These are phyloP conservation scores for Aspergillus quadricinctus DNA, from an alignment of 2,329 filamentous ascomycete species.

Conservation along the genomic window DNA sequence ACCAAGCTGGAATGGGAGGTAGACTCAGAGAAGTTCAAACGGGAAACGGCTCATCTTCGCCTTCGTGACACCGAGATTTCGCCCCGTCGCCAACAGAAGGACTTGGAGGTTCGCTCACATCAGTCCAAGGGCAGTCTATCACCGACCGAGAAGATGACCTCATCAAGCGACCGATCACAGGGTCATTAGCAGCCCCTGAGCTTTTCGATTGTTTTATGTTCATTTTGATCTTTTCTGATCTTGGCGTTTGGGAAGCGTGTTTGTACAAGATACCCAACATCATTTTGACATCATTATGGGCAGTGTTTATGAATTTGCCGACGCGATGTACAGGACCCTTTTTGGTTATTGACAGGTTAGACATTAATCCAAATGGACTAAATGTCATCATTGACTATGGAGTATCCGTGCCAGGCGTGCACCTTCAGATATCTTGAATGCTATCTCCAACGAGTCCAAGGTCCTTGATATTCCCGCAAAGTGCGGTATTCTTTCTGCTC, in stretches of 20 bases:
- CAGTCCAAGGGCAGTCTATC: neutral
- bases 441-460: neutral
- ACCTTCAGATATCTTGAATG: neutral
- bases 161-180: neutral
- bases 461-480: constrained; percentile 3
- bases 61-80: neutral
- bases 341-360: too few species aligned
- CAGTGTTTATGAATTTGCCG: too few species aligned
- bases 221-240: neutral
- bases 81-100: neutral
- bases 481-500: neutral
- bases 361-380: too few species aligned
- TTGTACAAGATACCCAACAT: neutral
- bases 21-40: neutral
- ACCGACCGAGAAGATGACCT: neutral
- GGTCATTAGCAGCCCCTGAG: neutral
- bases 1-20: neutral
- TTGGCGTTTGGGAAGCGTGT: neutral
- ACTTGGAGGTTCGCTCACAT: neutral
- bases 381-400: too few species aligned
- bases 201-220: neutral
- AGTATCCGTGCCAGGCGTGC: too few species aligned
- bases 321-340: too few species aligned
- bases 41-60: neutral
- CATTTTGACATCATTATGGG: too few species aligned